Conservation (phyloP, 2,329 filamentous ascomycete species). For the Ustilaginoidea virens region DNA sequence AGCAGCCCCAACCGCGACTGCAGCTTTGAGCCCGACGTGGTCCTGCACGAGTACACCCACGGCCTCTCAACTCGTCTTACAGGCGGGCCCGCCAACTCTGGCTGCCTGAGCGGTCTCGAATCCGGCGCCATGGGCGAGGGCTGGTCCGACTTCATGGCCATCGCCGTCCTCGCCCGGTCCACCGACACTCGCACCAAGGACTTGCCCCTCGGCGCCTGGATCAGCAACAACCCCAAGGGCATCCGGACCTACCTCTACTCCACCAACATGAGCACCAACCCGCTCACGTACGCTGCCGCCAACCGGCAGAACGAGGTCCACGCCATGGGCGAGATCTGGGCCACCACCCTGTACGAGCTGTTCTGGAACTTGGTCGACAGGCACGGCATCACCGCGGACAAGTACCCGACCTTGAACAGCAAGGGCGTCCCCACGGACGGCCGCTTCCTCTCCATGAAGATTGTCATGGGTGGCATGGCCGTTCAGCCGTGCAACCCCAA, state of each 20-base stretch:
- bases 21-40: constrained; percentile 42
- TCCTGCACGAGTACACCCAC: constrained; percentile 45
- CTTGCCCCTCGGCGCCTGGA: constrained; percentile 35
- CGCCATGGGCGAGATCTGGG: constrained; percentile 35
- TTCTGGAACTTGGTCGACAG: constrained; percentile 43
- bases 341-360: constrained; percentile 36
- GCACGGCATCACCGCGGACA: constrained; percentile 31
- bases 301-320: constrained; percentile 25
- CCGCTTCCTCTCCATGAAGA: constrained; percentile 33
- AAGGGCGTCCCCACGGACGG: constrained; percentile 35
- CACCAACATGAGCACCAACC: constrained; percentile 32
- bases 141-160: constrained; percentile 41
- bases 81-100: constrained; percentile 37
- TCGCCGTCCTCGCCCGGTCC: constrained; percentile 30
- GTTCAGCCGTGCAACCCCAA: constrained; percentile 41
- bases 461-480: constrained; percentile 35
- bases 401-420: constrained; percentile 22
- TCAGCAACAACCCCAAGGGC: constrained; percentile 24
- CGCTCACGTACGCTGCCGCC: constrained; percentile 29
- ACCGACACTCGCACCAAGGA: constrained; percentile 27
- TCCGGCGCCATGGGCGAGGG: constrained; percentile 42
- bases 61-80: constrained; percentile 42
- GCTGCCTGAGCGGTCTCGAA: constrained; percentile 30
- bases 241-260: constrained; percentile 37
- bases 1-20: constrained; percentile 34